Evolutionary conservation across 352 stramenopile genomes (phyloP).

Genomic region (Globisporangium iwayamae): DNA sequence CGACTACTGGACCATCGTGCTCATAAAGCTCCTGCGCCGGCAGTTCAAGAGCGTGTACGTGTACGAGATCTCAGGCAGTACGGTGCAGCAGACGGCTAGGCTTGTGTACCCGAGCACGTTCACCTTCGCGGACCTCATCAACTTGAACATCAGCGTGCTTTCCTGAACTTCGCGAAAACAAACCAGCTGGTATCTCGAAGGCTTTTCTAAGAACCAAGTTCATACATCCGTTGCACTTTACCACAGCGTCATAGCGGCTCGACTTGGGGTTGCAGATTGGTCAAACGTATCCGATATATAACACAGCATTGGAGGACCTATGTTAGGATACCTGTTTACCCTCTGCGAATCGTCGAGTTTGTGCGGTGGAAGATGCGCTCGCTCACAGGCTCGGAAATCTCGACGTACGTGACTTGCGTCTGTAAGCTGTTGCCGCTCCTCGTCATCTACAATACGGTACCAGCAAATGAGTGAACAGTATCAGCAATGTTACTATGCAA

Average conservation of each 20-base stretch:
- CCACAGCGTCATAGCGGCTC: too few species aligned
- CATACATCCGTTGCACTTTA: background rate
- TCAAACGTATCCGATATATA: too few species aligned
- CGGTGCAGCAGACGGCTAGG: constrained; percentile 13
- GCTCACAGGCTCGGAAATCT: constrained; percentile 32
- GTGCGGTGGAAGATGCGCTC: constrained; percentile 44
- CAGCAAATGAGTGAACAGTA: background rate
- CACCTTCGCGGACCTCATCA: background rate
- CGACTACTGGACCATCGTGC: constrained; percentile 22
- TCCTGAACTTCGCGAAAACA: constrained; percentile 16
- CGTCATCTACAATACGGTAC: background rate
- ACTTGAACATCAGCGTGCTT: constrained; percentile 12
- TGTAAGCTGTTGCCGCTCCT: constrained; percentile 4
- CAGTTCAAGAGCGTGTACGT: constrained; percentile 23
- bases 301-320: background rate
- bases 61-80: constrained; percentile 21
- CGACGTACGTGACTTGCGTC: constrained; percentile 21
- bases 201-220: background rate
- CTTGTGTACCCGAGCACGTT: constrained; percentile 13
- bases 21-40: constrained; percentile 20
- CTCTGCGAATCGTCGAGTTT: constrained; percentile 29
- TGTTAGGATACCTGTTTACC: background rate
- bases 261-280: too few species aligned
- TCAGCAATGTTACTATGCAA: background rate
- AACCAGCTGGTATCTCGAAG: background rate